Percentiles rank a stretch among this genome's conserved stretches.
Evolutionary conservation across 176 grass and related monocot species (phyloP).

Genomic region (Urochloa ruziziensis): DNA sequence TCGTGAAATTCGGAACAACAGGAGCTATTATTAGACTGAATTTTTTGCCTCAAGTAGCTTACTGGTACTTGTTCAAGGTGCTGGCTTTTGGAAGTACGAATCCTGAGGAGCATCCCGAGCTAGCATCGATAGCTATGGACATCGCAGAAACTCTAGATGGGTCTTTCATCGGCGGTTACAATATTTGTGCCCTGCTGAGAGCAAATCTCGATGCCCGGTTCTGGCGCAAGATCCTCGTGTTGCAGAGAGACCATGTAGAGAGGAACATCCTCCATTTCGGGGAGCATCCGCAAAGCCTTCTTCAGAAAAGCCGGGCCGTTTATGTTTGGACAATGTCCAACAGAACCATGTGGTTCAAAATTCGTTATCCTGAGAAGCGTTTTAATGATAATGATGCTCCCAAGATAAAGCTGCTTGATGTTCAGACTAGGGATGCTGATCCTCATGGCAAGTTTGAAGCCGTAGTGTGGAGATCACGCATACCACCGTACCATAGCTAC

Average conservation of each 20-base stretch:
- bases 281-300: no score
- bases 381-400: not conserved
- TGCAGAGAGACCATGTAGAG: not conserved
- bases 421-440: not conserved
- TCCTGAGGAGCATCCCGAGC: not conserved
- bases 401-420: not conserved
- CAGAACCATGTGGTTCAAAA: no score
- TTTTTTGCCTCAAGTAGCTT: not conserved
- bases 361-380: no score
- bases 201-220: not conserved
- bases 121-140: slow-evolving; percentile 1
- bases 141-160: no score
- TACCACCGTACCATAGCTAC: no score
- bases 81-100: slow-evolving; percentile 9
- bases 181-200: no score
- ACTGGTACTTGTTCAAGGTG: slow-evolving; percentile 15
- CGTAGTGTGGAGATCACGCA: not conserved
- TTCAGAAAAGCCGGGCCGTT: no score
- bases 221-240: not conserved
- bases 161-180: no score
- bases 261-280: not conserved
- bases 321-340: no score
- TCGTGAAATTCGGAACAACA: not conserved
- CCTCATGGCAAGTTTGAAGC: no score
- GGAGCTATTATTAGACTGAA: not conserved